A percentile compares a stretch with the other conserved stretches of the same genome.
phyloP scores from a whole-genome alignment of 192 early-diverging fungal species.

The Mortierella hygrophila region DNA sequence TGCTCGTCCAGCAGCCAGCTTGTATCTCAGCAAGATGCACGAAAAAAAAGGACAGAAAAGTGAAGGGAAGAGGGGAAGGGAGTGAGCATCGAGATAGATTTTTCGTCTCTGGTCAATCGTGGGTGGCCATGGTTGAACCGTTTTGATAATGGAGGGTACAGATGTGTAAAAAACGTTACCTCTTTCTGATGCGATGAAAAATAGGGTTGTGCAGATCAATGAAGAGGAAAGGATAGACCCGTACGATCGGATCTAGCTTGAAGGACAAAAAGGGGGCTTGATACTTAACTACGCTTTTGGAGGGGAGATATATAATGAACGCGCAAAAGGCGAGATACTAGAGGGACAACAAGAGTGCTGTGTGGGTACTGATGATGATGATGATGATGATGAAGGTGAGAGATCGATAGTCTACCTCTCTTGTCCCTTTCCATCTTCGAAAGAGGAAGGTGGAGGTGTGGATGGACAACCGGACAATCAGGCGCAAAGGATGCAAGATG shows the following conservation, averaged over 20 bases:
- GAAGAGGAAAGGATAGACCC: neutral
- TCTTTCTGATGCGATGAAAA: neutral
- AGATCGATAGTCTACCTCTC: neutral
- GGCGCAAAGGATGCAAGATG: neutral
- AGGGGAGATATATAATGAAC: neutral
- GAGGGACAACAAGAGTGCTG: neutral
- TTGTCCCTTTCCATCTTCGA: neutral
- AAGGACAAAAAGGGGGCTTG: neutral
- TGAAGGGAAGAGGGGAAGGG: neutral
- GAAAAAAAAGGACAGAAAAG: neutral
- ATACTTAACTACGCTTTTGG: neutral
- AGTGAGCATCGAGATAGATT: neutral
- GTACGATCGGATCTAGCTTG: neutral
- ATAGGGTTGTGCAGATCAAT: neutral
- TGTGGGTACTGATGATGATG: neutral
- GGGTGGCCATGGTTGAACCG: too few relatives aligned
- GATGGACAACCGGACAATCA: neutral
- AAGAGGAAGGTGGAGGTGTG: constrained; percentile 4
- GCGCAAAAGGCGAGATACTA: too few relatives aligned
- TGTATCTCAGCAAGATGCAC: neutral
- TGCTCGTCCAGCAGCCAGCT: neutral
- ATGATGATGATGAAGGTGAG: neutral
- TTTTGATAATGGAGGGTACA: too few relatives aligned
- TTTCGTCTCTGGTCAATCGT: neutral
- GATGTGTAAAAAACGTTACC: too few relatives aligned